These are phyloP conservation scores for Ceratobasidium sp. DNA, from an alignment of 1,284 basidiomycete genomes.

Conservation along the genomic window DNA sequence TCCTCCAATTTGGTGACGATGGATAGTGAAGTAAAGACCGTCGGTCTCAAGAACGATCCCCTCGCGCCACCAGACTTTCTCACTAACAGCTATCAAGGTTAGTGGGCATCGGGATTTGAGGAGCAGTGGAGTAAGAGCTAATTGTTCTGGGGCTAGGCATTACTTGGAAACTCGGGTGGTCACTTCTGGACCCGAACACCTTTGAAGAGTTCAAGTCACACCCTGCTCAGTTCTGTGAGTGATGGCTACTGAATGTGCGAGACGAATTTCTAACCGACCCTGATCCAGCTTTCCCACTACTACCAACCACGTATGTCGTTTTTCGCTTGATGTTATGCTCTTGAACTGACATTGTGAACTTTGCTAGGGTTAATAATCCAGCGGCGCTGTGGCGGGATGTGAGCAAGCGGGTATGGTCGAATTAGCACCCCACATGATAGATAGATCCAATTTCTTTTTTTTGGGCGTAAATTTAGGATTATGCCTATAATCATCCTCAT, in stretches of 20 bases:
- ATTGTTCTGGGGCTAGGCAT: slow-evolving; percentile 58
- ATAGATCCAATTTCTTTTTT: too few relatives aligned
- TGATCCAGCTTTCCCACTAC: slow-evolving; percentile 4
- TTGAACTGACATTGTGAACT: background rate
- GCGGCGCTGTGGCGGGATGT: background rate
- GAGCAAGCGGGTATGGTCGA: too few relatives aligned
- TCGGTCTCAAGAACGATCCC: slow-evolving; percentile 66
- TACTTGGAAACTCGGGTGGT: slow-evolving; percentile 73
- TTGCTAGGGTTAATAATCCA: background rate
- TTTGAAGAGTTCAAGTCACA: slow-evolving; percentile 37
- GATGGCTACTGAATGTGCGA: background rate
- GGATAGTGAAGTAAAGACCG: slow-evolving; percentile 71
- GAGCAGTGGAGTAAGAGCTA: slow-evolving; percentile 52
- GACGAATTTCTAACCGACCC: background rate
- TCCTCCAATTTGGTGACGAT: slow-evolving; percentile 68
- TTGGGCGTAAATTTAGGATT: too few relatives aligned
- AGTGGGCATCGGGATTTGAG: slow-evolving; percentile 44
- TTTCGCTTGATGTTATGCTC: background rate
- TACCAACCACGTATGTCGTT: slow-evolving; percentile 24
- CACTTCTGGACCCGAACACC: slow-evolving; percentile 63
- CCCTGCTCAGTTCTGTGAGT: slow-evolving; percentile 23
- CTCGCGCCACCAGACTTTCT: slow-evolving; percentile 74
- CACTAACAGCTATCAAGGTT: slow-evolving; percentile 52
- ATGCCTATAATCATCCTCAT: too few relatives aligned
- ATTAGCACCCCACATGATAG: too few relatives aligned